Conservation (phyloP, 2,329 filamentous ascomycete genomes). For the Amylocarpus encephaloides region DNA sequence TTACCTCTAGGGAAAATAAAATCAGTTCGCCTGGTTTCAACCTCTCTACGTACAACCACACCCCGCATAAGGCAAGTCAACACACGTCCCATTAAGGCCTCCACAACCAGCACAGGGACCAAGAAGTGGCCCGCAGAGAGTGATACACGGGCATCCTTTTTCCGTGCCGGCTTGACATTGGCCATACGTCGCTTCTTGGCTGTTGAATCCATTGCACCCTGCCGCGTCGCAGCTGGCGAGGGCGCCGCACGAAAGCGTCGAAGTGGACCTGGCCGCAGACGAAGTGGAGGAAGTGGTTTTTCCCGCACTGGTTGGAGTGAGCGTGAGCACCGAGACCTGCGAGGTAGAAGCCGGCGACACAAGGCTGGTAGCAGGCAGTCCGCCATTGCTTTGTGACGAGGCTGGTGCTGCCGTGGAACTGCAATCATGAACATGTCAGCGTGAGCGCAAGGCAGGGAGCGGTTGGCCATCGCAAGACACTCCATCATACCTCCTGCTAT, state of each 20-base stretch:
- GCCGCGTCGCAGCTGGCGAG: conserved; percentile 1
- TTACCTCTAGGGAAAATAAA: too few species aligned
- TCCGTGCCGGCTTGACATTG: not conserved
- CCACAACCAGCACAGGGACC: conserved; percentile 5
- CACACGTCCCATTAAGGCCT: conserved; percentile 4
- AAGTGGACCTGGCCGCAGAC: not conserved
- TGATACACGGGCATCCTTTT: conserved; percentile 4
- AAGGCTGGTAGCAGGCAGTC: too few species aligned
- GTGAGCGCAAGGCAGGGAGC: too few species aligned
- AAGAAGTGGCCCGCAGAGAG: conserved; percentile 2
- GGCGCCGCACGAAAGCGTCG: not conserved
- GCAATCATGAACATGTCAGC: too few species aligned
- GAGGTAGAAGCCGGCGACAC: not conserved
- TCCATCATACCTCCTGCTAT: too few species aligned
- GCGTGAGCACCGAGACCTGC: not conserved
- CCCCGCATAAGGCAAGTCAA: not conserved
- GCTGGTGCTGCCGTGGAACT: too few species aligned
- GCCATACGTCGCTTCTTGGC: conserved; percentile 1
- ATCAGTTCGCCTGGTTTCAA: too few species aligned
- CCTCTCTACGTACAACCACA: conserved; percentile 6
- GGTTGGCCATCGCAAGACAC: too few species aligned
- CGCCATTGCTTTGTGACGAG: too few species aligned
- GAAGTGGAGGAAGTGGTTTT: not conserved
- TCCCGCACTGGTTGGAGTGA: not conserved
- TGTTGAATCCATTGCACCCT: conserved; percentile 3